Evolutionary conservation across 768 basidiomycete species (phyloP).

Genomic region (Hericium erinaceus): DNA sequence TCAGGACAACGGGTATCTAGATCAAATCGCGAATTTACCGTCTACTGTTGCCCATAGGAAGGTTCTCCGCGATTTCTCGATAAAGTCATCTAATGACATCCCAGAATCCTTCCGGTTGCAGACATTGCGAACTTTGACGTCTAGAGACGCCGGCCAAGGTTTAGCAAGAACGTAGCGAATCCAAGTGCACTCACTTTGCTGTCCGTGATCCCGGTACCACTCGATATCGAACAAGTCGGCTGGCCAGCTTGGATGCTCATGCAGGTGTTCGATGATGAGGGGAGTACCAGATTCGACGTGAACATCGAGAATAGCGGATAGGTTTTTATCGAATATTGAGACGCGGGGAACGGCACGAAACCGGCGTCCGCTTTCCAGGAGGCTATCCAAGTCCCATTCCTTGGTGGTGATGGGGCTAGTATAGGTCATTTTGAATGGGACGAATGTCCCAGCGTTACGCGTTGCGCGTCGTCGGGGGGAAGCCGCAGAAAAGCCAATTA

Average conservation of each 20-base stretch:
- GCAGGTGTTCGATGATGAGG: conserved; percentile 54
- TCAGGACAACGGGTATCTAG: not conserved
- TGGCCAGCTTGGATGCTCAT: conserved; percentile 49
- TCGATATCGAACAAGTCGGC: conserved; percentile 43
- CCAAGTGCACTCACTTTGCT: conserved; percentile 7
- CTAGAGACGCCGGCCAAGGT: conserved; percentile 24
- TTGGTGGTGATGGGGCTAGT: conserved; percentile 2
- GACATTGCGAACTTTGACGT: conserved; percentile 55
- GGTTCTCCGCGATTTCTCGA: conserved; percentile 21
- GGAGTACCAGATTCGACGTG: conserved; percentile 47
- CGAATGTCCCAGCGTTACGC: not conserved
- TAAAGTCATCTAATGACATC: conserved; percentile 44
- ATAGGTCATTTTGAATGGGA: not conserved
- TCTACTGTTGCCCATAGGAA: not conserved
- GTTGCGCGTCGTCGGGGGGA: not conserved
- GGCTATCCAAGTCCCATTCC: conserved; percentile 40
- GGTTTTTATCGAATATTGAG: conserved; percentile 21
- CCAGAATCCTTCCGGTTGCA: conserved; percentile 44
- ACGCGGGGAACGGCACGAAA: conserved; percentile 37
- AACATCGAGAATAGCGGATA: conserved; percentile 9
- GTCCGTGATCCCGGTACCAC: conserved; percentile 33
- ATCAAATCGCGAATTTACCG: not conserved
- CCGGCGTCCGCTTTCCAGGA: conserved; percentile 29
- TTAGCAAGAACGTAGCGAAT: not conserved
- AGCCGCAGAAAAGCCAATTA: too few relatives aligned